These are phyloP conservation scores for Apium graveolens DNA, from an alignment of 129 eudicot genomes.

Conservation along the genomic window DNA sequence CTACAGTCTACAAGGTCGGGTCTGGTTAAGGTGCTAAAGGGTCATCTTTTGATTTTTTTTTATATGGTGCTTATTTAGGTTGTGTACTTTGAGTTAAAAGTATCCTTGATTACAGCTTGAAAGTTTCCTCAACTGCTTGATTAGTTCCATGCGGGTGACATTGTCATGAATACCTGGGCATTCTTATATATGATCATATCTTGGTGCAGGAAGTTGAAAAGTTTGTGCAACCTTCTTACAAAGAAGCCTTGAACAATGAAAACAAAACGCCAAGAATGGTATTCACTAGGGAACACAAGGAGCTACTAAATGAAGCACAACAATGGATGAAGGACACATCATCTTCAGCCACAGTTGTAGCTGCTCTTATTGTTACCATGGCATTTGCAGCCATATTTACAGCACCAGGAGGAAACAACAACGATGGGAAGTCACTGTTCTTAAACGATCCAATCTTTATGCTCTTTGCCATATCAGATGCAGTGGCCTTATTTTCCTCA, in stretches of 20 bases:
- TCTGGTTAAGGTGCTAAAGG: background rate
- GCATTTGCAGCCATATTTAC: slow-evolving; percentile 10
- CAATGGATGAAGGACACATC: slow-evolving; percentile 23
- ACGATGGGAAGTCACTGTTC: slow-evolving; percentile 10
- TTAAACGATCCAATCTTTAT: background rate
- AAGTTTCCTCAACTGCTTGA: background rate
- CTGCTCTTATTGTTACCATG: slow-evolving; percentile 11
- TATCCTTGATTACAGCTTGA: background rate
- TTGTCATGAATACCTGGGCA: background rate
- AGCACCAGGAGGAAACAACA: slow-evolving; percentile 15
- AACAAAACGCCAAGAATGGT: slow-evolving; percentile 9
- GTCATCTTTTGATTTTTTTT: background rate
- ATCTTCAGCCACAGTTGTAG: slow-evolving; percentile 15
- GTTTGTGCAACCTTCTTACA: background rate
- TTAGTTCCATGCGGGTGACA: background rate
- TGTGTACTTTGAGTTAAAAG: background rate
- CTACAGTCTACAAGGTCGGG: background rate
- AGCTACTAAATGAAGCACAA: slow-evolving; percentile 4
- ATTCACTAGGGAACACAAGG: slow-evolving; percentile 12
- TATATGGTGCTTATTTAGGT: background rate
- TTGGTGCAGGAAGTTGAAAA: slow-evolving; percentile 17
- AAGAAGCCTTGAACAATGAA: background rate
- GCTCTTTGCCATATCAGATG: slow-evolving; percentile 11
- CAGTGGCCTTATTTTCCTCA: slow-evolving; percentile 13
- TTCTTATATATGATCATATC: background rate